Conservation (phyloP, 768 basidiomycete species). For the Boletus sp. region DNA sequence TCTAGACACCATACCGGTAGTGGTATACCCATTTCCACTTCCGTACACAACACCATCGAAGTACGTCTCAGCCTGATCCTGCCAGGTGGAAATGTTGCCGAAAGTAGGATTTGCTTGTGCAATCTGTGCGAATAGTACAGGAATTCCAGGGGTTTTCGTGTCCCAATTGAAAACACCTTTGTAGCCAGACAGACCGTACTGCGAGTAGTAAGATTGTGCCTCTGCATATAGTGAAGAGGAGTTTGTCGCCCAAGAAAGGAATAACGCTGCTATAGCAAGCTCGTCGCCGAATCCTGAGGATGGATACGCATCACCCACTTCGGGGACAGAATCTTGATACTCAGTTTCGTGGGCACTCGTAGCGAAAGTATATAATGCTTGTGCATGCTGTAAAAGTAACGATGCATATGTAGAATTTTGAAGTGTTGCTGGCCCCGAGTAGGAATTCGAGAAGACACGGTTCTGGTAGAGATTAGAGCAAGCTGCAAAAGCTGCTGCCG, state of each 20-base stretch:
- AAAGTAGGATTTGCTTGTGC: conserved; percentile 53
- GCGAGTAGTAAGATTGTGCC: conserved; percentile 57
- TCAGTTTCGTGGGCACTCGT: conserved; percentile 57
- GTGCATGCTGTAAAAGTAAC: conserved; percentile 69
- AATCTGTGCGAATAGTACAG: conserved; percentile 74
- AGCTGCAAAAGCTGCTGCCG: conserved; percentile 84
- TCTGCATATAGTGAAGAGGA: conserved; percentile 56
- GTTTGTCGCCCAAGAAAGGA: conserved; percentile 70
- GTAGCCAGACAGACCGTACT: conserved; percentile 50
- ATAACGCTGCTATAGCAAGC: conserved; percentile 69
- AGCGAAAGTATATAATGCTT: conserved; percentile 73
- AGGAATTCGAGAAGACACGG: conserved; percentile 50
- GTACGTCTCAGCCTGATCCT: conserved; percentile 64
- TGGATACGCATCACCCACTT: conserved; percentile 58
- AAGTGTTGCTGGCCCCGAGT: conserved; percentile 61
- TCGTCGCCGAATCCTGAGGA: conserved; percentile 76
- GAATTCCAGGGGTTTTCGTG: conserved; percentile 70
- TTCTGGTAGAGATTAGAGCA: conserved; percentile 79
- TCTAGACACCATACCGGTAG: conserved; percentile 46
- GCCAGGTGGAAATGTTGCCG: conserved; percentile 66
- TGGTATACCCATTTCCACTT: conserved; percentile 51
- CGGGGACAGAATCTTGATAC: conserved; percentile 71
- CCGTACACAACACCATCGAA: conserved; percentile 69
- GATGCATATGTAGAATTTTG: conserved; percentile 70
- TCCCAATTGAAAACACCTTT: conserved; percentile 87